These are phyloP conservation scores for Pholiota molesta DNA, from an alignment of 768 basidiomycete species.

Conservation along the genomic window DNA sequence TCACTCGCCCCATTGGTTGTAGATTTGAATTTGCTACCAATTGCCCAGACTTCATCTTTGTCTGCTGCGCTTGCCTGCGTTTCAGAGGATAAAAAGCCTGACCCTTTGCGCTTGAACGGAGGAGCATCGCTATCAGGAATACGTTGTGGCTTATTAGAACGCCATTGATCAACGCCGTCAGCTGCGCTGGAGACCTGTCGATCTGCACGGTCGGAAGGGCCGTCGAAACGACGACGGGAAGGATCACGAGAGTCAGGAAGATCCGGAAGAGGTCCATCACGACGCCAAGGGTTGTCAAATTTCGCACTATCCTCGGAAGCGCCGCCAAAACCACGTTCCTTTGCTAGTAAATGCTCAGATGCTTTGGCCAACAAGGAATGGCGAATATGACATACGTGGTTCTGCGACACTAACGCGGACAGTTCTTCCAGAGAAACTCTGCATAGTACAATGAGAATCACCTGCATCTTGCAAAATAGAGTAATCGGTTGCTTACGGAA, in stretches of 20 bases:
- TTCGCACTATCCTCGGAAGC: slow-evolving; percentile 73
- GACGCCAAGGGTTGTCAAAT: slow-evolving; percentile 84
- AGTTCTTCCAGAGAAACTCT: slow-evolving; percentile 77
- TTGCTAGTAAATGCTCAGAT: slow-evolving; percentile 51
- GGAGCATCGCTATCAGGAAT: slow-evolving; percentile 50
- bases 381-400: slow-evolving; percentile 75
- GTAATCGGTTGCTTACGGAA: slow-evolving; percentile 47
- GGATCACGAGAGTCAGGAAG: slow-evolving; percentile 60
- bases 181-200: slow-evolving; percentile 51
- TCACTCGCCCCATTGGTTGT: slow-evolving; percentile 43
- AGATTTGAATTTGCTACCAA: slow-evolving; percentile 75
- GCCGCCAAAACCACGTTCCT: slow-evolving; percentile 67
- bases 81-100: slow-evolving; percentile 54
- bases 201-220: slow-evolving; percentile 43
- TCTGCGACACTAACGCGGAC: slow-evolving; percentile 95
- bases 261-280: slow-evolving; percentile 84
- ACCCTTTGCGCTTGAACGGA: slow-evolving; percentile 56
- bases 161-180: slow-evolving; percentile 72
- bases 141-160: slow-evolving; percentile 54
- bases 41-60: slow-evolving; percentile 77
- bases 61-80: slow-evolving; percentile 60
- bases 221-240: slow-evolving; percentile 71
- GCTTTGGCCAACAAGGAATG: slow-evolving; percentile 4
- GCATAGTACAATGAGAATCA: slow-evolving; percentile 4
- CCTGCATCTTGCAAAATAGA: not conserved